These are phyloP conservation scores for Henckelia pumila DNA, from an alignment of 257 asterid species.

Conservation along the genomic window DNA sequence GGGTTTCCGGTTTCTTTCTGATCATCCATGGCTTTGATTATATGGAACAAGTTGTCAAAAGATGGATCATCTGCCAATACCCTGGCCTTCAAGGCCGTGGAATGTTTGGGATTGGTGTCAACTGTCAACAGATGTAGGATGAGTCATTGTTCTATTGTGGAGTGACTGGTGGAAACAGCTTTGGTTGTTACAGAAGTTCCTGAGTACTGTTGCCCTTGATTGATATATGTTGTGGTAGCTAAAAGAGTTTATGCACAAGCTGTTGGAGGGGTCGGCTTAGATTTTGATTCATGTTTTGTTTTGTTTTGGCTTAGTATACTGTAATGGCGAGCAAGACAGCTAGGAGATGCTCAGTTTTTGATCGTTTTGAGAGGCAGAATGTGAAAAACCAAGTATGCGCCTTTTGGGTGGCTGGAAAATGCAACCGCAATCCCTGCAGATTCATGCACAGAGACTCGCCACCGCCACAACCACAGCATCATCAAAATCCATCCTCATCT, in stretches of 20 bases:
- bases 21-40: neutral
- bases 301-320: neutral
- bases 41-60: no score
- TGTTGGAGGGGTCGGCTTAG: neutral
- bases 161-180: neutral
- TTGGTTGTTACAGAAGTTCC: neutral
- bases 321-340: conserved; percentile 34
- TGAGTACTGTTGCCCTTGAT: neutral
- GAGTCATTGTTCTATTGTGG: neutral
- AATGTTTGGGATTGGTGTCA: neutral
- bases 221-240: no score
- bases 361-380: conserved; percentile 23
- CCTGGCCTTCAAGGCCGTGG: neutral
- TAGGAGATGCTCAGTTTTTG: conserved; percentile 20
- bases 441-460: conserved; percentile 38
- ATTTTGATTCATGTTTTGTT: neutral
- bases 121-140: neutral
- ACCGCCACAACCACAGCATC: conserved; percentile 17
- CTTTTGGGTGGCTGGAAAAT: conserved; percentile 56
- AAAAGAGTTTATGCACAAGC: neutral
- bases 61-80: neutral
- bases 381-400: conserved; percentile 34
- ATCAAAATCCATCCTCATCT: neutral
- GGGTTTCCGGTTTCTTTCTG: neutral
- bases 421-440: conserved; percentile 51